These are phyloP conservation scores for Boletus tylopilopsis DNA, from an alignment of 768 basidiomycete genomes.

Conservation along the genomic window DNA sequence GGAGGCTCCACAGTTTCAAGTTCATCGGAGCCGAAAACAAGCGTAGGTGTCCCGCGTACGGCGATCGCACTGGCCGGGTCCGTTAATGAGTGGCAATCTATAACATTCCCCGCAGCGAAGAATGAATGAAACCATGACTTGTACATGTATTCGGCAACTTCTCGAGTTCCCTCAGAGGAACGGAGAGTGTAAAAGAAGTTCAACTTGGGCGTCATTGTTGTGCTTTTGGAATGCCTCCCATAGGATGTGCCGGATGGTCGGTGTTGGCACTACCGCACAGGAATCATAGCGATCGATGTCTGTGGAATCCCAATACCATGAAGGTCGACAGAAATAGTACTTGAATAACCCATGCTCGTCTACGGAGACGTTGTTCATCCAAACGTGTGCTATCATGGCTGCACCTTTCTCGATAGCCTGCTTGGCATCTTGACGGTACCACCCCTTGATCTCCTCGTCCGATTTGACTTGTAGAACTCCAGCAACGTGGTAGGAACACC, in stretches of 20 bases:
- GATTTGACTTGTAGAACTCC: too few relatives aligned
- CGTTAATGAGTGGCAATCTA: neutral
- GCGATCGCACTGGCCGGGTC: too few relatives aligned
- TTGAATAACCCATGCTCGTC: neutral
- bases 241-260: neutral
- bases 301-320: too few relatives aligned
- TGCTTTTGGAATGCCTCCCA: neutral
- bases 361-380: neutral
- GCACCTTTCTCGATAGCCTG: neutral
- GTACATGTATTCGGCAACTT: neutral
- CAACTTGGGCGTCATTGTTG: neutral
- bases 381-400: neutral
- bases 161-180: neutral
- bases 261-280: neutral
- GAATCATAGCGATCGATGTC: rapidly evolving
- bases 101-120: neutral
- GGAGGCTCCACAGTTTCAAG: too few relatives aligned
- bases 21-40: too few relatives aligned
- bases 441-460: neutral
- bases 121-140: neutral
- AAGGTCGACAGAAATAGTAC: neutral
- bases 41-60: too few relatives aligned
- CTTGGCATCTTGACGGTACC: neutral
- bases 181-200: neutral
- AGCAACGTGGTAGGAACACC: neutral